These are phyloP conservation scores for Plasmodium malariae DNA, from an alignment of 169 alveolate species.

Conservation along the genomic window DNA sequence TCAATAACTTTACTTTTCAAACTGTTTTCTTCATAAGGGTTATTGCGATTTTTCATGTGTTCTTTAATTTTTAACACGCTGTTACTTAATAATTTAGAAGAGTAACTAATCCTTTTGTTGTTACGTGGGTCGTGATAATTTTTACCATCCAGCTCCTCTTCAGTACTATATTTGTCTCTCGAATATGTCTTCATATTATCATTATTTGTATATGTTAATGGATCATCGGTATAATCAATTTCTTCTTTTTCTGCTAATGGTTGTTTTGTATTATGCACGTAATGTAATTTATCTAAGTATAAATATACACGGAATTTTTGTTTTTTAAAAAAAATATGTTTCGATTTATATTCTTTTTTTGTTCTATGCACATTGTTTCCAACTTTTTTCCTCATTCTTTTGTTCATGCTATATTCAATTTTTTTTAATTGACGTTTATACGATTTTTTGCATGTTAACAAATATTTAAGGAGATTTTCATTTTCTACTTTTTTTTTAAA, in stretches of 20 bases:
- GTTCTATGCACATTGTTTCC: background rate
- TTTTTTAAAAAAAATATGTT: conserved; percentile 41
- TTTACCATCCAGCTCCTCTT: too few species aligned
- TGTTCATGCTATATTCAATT: background rate
- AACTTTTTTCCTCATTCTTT: background rate
- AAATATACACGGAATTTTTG: conserved; percentile 12
- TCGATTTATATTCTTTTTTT: too few species aligned
- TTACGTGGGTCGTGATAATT: too few species aligned
- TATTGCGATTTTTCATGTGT: background rate
- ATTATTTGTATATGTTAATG: background rate
- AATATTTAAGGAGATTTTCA: conserved; percentile 49
- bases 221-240: background rate
- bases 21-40: background rate
- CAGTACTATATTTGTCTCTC: too few species aligned
- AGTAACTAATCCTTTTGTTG: background rate
- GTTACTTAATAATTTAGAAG: background rate
- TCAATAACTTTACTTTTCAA: background rate
- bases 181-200: too few species aligned
- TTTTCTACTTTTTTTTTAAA: conserved; percentile 55
- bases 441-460: conserved; percentile 16
- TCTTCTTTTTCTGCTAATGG: background rate
- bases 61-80: background rate
- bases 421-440: conserved; percentile 36
- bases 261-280: conserved; percentile 1
- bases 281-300: conserved; percentile 34